These are phyloP conservation scores for Fusarium dlaminii DNA, from an alignment of 2,329 filamentous ascomycete genomes.

Conservation along the genomic window DNA sequence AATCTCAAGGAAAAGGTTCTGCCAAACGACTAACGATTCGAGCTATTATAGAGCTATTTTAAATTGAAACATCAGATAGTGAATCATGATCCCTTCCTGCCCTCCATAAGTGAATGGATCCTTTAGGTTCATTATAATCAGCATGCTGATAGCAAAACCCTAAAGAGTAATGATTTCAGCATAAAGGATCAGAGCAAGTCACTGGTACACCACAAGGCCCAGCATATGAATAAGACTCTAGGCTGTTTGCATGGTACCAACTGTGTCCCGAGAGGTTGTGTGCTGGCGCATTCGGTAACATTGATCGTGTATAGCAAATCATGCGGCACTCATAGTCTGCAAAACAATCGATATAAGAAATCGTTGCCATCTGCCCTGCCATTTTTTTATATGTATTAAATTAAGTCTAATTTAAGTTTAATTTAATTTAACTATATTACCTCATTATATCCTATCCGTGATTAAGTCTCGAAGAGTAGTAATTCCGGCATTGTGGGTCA, in stretches of 20 bases:
- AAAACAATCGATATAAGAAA: background rate
- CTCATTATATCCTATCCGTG: too few species aligned
- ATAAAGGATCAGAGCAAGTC: background rate
- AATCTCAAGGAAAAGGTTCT: background rate
- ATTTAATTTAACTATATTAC: too few species aligned
- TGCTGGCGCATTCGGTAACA: rapidly evolving
- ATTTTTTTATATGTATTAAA: too few species aligned
- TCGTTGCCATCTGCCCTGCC: rapidly evolving
- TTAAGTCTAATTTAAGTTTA: too few species aligned
- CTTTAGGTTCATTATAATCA: too few species aligned
- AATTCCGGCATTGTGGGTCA: too few species aligned
- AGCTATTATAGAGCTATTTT: background rate
- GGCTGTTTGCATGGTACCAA: background rate
- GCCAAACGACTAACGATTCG: background rate
- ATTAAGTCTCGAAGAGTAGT: too few species aligned
- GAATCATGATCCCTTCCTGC: background rate
- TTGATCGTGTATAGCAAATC: rapidly evolving
- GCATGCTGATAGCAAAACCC: background rate
- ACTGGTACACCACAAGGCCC: background rate
- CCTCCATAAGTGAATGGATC: background rate
- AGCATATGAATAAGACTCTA: background rate
- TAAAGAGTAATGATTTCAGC: background rate
- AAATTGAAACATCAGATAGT: background rate
- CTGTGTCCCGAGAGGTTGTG: rapidly evolving
- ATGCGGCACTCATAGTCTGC: background rate